Percentiles rank a stretch among this genome's conserved stretches.
Conservation (phyloP, 306 rosid species). For the Senna siamea region DNA sequence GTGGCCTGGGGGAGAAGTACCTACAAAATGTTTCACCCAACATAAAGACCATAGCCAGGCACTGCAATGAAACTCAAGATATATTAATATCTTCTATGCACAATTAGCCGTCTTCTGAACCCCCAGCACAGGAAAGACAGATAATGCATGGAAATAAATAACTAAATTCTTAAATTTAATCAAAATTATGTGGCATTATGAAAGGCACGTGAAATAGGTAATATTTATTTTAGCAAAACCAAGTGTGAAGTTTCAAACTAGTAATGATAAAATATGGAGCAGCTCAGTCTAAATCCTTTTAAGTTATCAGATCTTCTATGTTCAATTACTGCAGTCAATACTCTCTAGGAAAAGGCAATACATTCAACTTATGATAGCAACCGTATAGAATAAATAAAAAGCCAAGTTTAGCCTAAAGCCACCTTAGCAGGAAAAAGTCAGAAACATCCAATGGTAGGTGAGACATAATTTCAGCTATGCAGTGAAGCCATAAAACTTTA, state of each 20-base stretch:
- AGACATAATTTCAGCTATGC: constrained; percentile 26
- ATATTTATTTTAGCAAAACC: neutral
- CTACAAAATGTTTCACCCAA: neutral
- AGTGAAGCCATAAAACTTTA: neutral
- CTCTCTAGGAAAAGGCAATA: neutral
- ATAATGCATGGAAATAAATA: neutral
- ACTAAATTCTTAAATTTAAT: neutral
- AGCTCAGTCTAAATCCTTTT: constrained; percentile 8
- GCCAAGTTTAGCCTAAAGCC: neutral
- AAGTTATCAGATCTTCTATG: too few species aligned
- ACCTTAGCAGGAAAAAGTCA: neutral
- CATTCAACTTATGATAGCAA: constrained; percentile 1
- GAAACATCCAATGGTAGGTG: neutral
- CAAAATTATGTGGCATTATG: neutral
- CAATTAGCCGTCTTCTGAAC: neutral
- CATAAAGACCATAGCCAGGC: neutral
- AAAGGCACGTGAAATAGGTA: neutral
- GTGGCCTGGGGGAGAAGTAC: neutral
- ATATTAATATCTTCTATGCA: neutral
- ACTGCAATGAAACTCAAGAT: neutral
- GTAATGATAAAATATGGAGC: neutral
- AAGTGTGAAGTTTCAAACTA: neutral
- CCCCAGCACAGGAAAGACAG: neutral
- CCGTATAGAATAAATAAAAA: neutral
- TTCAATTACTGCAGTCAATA: neutral